A percentile compares a stretch with the other conserved stretches of the same genome.
phyloP scores from a whole-genome alignment of 768 basidiomycete genomes.

The Collybia sp. region DNA sequence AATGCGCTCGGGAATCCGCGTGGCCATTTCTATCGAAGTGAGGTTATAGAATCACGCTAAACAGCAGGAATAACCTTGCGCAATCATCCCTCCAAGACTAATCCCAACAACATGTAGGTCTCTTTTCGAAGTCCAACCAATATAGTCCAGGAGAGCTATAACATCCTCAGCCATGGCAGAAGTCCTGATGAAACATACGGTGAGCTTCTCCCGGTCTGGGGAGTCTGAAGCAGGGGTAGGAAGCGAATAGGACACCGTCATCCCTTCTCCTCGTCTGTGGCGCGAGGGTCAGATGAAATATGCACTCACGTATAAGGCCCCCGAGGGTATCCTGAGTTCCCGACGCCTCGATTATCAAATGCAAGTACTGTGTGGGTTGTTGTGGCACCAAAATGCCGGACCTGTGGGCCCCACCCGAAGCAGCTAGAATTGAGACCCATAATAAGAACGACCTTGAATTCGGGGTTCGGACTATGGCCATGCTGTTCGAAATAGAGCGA shows the following conservation, averaged over 20 bases:
- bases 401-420: constrained; percentile 63
- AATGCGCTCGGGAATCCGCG: constrained; percentile 61
- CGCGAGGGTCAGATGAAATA: neutral
- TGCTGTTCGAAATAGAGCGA: constrained; percentile 81
- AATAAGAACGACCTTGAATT: constrained; percentile 63
- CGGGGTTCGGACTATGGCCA: constrained; percentile 46
- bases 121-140: constrained; percentile 65
- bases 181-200: constrained; percentile 38
- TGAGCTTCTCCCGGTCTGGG: too few relatives aligned
- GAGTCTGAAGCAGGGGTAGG: too few relatives aligned
- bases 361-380: constrained; percentile 59
- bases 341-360: constrained; percentile 85
- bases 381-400: constrained; percentile 54
- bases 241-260: too few relatives aligned
- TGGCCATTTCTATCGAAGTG: constrained; percentile 53
- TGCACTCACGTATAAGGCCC: constrained; percentile 75
- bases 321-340: constrained; percentile 62
- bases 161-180: constrained; percentile 76
- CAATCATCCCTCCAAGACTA: constrained; percentile 83
- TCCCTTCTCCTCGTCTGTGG: too few relatives aligned
- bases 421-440: constrained; percentile 72
- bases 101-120: constrained; percentile 68
- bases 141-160: constrained; percentile 58
- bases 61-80: constrained; percentile 49
- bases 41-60: too few relatives aligned